Conservation (phyloP, 257 asterid genomes). For the Eustoma russellianum region DNA sequence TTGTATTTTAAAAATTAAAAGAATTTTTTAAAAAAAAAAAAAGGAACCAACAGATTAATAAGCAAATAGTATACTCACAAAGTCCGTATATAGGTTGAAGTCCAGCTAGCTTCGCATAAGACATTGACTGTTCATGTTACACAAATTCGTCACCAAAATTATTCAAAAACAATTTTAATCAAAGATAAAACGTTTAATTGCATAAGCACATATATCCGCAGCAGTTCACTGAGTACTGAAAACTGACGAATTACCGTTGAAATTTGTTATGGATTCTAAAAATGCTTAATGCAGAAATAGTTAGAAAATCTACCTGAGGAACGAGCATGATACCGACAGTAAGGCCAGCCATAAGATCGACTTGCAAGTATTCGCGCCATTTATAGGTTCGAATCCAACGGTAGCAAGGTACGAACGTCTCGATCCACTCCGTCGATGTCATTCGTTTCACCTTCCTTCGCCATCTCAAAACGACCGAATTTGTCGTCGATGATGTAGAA, state of each 20-base stretch:
- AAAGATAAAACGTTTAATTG: not conserved
- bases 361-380: constrained; percentile 76
- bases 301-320: constrained; percentile 59
- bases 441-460: constrained; percentile 44
- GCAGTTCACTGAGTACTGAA: too few relatives aligned
- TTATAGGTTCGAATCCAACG: constrained; percentile 86
- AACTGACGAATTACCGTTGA: too few relatives aligned
- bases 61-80: constrained; percentile 45
- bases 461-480: constrained; percentile 38
- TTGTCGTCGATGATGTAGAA: not conserved
- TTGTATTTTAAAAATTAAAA: not conserved
- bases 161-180: not conserved
- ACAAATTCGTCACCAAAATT: not conserved
- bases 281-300: too few relatives aligned
- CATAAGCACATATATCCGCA: too few relatives aligned
- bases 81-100: constrained; percentile 97
- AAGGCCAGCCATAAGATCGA: constrained; percentile 87
- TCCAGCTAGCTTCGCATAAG: constrained; percentile 98
- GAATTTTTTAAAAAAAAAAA: not conserved
- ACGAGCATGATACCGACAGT: constrained; percentile 99
- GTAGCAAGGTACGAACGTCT: constrained; percentile 63
- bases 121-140: constrained; percentile 70
- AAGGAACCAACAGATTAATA: not conserved
- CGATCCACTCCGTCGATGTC: constrained; percentile 77
- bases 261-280: too few relatives aligned